phyloP scores from a whole-genome alignment of 2,329 filamentous ascomycete genomes.

The Xylaria digitata region DNA sequence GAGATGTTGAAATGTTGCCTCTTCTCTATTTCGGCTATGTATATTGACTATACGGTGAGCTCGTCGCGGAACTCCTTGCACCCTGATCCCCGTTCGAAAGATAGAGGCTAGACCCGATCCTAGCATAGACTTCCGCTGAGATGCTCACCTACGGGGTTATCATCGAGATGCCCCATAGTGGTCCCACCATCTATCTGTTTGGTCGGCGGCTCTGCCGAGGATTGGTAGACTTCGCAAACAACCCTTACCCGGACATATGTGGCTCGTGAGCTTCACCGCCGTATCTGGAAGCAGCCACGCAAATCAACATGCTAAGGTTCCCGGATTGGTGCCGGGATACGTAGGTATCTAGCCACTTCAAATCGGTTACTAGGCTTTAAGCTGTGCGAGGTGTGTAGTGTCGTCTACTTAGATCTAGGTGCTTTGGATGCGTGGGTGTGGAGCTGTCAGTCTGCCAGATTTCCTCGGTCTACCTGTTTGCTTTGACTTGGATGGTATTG shows the following conservation, averaged over 20 bases:
- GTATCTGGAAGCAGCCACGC: neutral
- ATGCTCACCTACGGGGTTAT: too few species aligned
- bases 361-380: neutral
- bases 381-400: neutral
- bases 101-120: too few species aligned
- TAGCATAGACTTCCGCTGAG: too few species aligned
- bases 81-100: too few species aligned
- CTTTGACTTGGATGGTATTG: neutral
- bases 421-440: neutral
- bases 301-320: neutral
- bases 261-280: neutral
- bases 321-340: too few species aligned
- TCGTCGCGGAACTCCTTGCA: neutral
- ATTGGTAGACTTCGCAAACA: too few species aligned
- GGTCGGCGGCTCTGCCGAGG: too few species aligned
- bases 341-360: neutral
- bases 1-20: neutral
- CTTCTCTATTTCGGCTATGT: neutral
- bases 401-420: neutral
- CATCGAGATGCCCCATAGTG: too few species aligned
- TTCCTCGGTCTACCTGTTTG: conserved; percentile 14
- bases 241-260: neutral
- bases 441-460: too few species aligned
- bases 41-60: too few species aligned
- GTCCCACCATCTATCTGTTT: too few species aligned